These are phyloP conservation scores for Lagenaria siceraria DNA, from an alignment of 306 rosid species.

Conservation along the genomic window DNA sequence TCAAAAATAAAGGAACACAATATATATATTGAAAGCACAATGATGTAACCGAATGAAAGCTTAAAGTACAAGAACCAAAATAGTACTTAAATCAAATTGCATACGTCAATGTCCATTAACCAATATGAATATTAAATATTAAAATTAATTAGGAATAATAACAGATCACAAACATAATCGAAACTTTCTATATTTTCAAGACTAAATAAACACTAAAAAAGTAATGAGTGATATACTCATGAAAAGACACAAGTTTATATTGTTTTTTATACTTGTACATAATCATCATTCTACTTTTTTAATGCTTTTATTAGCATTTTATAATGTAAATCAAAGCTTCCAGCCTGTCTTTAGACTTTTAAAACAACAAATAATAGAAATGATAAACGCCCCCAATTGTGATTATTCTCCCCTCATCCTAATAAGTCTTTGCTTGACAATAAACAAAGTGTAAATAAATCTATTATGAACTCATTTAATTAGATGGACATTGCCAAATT, in stretches of 20 bases:
- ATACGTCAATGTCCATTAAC: too few species aligned
- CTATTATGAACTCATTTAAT: not conserved
- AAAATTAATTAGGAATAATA: not conserved
- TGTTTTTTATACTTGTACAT: not conserved
- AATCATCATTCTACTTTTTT: not conserved
- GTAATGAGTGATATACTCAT: not conserved
- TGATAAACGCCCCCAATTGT: not conserved
- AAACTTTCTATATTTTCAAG: not conserved
- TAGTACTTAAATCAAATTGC: too few species aligned
- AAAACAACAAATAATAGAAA: not conserved
- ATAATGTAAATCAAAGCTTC: not conserved
- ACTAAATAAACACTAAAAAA: not conserved
- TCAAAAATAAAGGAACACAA: too few species aligned
- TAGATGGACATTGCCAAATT: not conserved
- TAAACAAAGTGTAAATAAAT: not conserved
- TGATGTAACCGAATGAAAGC: too few species aligned
- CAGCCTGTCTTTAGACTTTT: constrained; percentile 3
- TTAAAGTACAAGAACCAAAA: too few species aligned
- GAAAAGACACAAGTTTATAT: not conserved
- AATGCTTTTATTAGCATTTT: not conserved
- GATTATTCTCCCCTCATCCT: not conserved
- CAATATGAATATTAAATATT: too few species aligned
- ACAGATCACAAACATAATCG: not conserved
- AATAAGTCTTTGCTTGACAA: not conserved
- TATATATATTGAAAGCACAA: too few species aligned